Conservation (phyloP, 1,139 yeast genomes). For the Saccharomyces hybrid region DNA sequence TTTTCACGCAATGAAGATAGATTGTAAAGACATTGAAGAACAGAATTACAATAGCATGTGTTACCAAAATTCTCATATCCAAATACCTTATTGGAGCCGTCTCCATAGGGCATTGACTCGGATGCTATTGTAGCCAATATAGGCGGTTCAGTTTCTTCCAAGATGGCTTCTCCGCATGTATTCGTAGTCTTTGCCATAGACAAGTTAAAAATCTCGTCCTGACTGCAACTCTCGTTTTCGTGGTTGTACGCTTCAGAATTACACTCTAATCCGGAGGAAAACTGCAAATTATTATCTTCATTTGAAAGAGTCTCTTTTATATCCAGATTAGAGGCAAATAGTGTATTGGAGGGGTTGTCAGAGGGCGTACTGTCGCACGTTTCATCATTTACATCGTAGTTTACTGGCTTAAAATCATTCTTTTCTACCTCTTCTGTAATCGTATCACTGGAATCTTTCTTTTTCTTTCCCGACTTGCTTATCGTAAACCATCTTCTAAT, state of each 20-base stretch:
- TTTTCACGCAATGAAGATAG: conserved; percentile 57
- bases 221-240: neutral
- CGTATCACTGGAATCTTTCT: neutral
- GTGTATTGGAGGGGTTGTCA: neutral
- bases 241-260: neutral
- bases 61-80: conserved; percentile 93
- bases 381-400: neutral
- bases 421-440: neutral
- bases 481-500: neutral
- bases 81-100: conserved; percentile 62
- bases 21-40: conserved; percentile 74
- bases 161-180: neutral
- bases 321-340: neutral
- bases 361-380: neutral
- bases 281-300: neutral
- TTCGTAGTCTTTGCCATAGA: neutral
- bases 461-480: neutral
- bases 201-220: neutral
- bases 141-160: neutral
- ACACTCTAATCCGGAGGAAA: neutral
- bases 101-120: conserved; percentile 39
- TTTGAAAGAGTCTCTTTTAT: neutral
- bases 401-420: neutral
- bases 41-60: conserved; percentile 86
- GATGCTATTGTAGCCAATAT: conserved; percentile 4